Conservation (phyloP, 768 basidiomycete species). For the Rhodosporidiobolus sp. region DNA sequence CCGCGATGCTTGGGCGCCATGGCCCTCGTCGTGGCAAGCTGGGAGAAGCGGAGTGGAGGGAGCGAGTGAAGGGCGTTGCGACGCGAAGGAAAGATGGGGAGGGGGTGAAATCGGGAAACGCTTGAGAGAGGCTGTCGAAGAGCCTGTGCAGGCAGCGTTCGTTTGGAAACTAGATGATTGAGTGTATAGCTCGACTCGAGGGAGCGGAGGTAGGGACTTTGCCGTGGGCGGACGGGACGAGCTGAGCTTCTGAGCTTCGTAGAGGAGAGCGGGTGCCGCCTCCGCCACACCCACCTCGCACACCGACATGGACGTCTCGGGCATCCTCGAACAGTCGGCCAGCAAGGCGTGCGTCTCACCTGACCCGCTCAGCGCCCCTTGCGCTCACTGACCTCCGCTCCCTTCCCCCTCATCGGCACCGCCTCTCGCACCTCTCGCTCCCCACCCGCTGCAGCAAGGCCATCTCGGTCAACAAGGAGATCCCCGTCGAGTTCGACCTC, state of each 20-base stretch:
- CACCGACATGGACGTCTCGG: constrained; percentile 26
- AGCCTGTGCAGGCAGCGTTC: no score
- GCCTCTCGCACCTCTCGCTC: background rate
- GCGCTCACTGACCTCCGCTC: background rate
- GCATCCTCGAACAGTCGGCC: constrained; percentile 20
- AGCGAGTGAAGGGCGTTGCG: background rate
- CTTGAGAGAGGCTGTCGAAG: no score
- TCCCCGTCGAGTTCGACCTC: constrained; percentile 63
- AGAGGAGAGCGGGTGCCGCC: no score
- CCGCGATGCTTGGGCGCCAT: constrained; percentile 21
- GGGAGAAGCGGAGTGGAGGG: background rate
- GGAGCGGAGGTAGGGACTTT: no score
- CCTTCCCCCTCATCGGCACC: background rate
- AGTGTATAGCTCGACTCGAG: no score
- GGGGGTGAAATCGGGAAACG: background rate
- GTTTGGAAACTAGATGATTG: no score
- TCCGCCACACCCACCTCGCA: background rate
- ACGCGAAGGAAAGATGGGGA: background rate
- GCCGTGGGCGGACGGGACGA: no score
- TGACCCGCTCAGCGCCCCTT: background rate
- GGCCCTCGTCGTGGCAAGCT: background rate
- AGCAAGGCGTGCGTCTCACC: constrained; percentile 20
- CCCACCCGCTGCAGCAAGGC: constrained; percentile 59
- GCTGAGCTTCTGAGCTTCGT: no score
- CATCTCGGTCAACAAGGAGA: constrained; percentile 70